These are phyloP conservation scores for Saturnispora quitensis DNA, from an alignment of 805 yeast genomes.

Conservation along the genomic window DNA sequence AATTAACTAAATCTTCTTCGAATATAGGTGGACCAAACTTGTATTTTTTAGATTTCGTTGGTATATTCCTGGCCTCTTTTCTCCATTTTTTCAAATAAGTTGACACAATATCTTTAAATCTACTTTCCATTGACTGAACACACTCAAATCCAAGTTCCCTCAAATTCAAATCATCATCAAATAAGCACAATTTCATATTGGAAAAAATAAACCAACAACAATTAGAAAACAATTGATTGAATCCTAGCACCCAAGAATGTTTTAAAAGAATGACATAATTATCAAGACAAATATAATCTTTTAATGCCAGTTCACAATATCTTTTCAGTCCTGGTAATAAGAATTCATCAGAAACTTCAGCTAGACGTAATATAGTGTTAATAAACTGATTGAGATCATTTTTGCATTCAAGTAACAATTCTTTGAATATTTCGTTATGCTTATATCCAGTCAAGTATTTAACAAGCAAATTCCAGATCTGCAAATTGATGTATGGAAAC, in stretches of 20 bases:
- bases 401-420: neutral
- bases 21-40: neutral
- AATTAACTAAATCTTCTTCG: conserved; percentile 6
- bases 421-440: conserved; percentile 33
- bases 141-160: conserved; percentile 6
- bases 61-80: conserved; percentile 21
- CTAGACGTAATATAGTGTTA: conserved; percentile 45
- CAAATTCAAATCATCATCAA: conserved; percentile 30
- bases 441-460: conserved; percentile 49
- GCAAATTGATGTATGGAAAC: conserved; percentile 34
- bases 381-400: conserved; percentile 32
- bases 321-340: conserved; percentile 50
- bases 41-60: conserved; percentile 27
- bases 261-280: conserved; percentile 49
- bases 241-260: conserved; percentile 43
- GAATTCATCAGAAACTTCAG: conserved; percentile 56
- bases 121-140: neutral
- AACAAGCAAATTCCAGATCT: conserved; percentile 41
- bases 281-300: conserved; percentile 46
- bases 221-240: conserved; percentile 45
- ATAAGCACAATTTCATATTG: conserved; percentile 54
- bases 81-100: conserved; percentile 14
- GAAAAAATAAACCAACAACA: conserved; percentile 62
- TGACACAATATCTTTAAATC: conserved; percentile 23
- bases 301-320: conserved; percentile 50